Percentiles rank a stretch among this genome's conserved stretches.
phyloP scores from a whole-genome alignment of 805 yeast species.

The Candida ovalis region DNA sequence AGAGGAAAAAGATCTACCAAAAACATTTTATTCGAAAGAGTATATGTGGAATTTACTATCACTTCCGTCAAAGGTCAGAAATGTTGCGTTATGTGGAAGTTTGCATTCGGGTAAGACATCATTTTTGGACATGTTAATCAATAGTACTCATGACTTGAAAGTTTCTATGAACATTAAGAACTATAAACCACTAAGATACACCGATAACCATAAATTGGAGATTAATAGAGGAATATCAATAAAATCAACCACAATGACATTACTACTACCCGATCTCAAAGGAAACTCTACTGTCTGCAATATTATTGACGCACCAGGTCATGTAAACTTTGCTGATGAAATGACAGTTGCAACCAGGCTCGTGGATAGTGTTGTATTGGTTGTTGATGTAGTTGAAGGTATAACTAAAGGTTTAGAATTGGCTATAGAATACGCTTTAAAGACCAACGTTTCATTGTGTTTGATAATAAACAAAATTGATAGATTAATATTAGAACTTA shows the following conservation, averaged over 20 bases:
- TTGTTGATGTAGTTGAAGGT: conserved; percentile 87
- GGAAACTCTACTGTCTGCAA: conserved; percentile 58
- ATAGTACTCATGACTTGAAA: conserved; percentile 56
- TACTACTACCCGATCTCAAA: conserved; percentile 50
- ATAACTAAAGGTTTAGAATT: conserved; percentile 53
- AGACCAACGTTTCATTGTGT: conserved; percentile 47
- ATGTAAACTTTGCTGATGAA: conserved; percentile 79
- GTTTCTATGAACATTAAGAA: conserved; percentile 31
- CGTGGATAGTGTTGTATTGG: conserved; percentile 63
- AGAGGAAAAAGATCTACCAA: conserved; percentile 55
- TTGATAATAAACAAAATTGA: conserved; percentile 81
- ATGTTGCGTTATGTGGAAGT: conserved; percentile 76
- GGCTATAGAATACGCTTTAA: conserved; percentile 49
- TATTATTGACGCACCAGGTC: conserved; percentile 89
- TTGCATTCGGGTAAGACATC: conserved; percentile 85
- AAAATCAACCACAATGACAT: conserved; percentile 56
- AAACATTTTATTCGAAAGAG: conserved; percentile 54
- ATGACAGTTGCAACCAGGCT: conserved; percentile 51
- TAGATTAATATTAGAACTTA: conserved; percentile 74
- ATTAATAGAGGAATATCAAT: conserved; percentile 66
- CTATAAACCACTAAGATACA: conserved; percentile 53
- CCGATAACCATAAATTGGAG: conserved; percentile 72
- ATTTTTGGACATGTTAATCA: conserved; percentile 62
- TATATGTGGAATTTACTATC: conserved; percentile 48
- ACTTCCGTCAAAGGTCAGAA: conserved; percentile 64